Evolutionary conservation across 257 asterid genomes (phyloP).

Genomic region (Marsdenia floribunda): DNA sequence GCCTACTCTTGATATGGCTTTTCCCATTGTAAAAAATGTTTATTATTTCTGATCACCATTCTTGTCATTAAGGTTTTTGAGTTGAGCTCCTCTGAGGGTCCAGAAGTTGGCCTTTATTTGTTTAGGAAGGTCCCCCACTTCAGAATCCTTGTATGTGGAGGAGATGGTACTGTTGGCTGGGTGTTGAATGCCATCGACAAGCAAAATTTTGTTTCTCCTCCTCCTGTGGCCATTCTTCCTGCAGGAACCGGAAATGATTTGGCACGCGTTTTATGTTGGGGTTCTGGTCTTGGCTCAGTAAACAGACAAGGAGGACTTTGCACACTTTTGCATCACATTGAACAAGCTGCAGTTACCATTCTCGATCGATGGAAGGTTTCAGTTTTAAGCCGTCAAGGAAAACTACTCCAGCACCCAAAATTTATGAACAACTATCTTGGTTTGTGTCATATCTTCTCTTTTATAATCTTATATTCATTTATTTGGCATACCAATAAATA

Average conservation of each 20-base stretch:
- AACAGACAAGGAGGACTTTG: conserved; percentile 98
- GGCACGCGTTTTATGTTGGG: conserved; percentile 98
- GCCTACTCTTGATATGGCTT: background rate
- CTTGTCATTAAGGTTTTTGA: conserved; percentile 51
- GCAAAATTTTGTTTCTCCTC: conserved; percentile 92
- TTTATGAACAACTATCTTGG: conserved; percentile 97
- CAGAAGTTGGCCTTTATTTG: conserved; percentile 84
- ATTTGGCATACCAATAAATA: background rate
- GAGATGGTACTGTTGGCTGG: conserved; percentile 99
- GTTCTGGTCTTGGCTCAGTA: conserved; percentile 93
- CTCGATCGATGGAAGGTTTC: conserved; percentile 96
- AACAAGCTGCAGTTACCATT: conserved; percentile 96
- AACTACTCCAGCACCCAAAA: conserved; percentile 52
- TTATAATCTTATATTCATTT: background rate
- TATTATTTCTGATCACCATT: conserved; percentile 14
- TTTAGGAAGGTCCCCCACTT: conserved; percentile 87
- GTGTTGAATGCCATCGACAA: conserved; percentile 81
- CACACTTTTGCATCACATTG: conserved; percentile 77
- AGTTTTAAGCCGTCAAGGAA: conserved; percentile 60
- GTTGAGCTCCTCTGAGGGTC: conserved; percentile 84
- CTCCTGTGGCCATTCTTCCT: conserved; percentile 99
- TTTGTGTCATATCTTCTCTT: conserved; percentile 30
- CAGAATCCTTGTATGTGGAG: conserved; percentile 91
- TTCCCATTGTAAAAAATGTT: background rate
- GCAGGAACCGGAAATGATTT: conserved; percentile 99